A percentile compares a stretch with the other conserved stretches of the same genome.
Evolutionary conservation across 2,329 filamentous ascomycete genomes (phyloP).

Genomic region (Parastagonospora avenae): DNA sequence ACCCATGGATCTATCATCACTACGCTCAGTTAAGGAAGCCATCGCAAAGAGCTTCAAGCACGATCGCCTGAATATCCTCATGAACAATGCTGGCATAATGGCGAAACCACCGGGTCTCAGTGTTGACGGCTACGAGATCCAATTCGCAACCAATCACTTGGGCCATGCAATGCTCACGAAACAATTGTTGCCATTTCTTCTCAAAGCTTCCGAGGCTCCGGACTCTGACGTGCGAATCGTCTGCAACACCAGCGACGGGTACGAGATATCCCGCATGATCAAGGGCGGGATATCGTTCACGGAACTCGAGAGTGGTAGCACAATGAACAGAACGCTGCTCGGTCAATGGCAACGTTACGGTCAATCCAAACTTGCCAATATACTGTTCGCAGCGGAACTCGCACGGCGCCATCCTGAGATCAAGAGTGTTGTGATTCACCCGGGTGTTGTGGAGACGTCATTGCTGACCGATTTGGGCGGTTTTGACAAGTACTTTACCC

Average conservation of each 20-base stretch:
- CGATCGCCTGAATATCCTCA: slow-evolving; percentile 48
- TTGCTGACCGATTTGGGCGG: slow-evolving; percentile 2
- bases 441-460: slow-evolving; percentile 46
- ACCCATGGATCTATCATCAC: background rate
- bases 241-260: slow-evolving; percentile 38
- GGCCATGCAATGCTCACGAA: slow-evolving; percentile 53
- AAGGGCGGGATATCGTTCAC: slow-evolving; percentile 38
- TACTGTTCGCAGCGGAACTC: slow-evolving; percentile 50
- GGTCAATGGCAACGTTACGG: slow-evolving; percentile 47
- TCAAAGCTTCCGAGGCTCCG: slow-evolving; percentile 41
- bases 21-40: background rate
- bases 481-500: slow-evolving; percentile 10
- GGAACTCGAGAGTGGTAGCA: slow-evolving; percentile 27
- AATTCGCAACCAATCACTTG: slow-evolving; percentile 56
- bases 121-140: slow-evolving; percentile 54
- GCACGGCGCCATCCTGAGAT: slow-evolving; percentile 49
- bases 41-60: background rate
- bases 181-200: slow-evolving; percentile 48
- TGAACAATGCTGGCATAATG: slow-evolving; percentile 52
- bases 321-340: slow-evolving; percentile 21
- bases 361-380: slow-evolving; percentile 54
- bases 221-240: slow-evolving; percentile 51
- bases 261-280: slow-evolving; percentile 8
- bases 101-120: slow-evolving; percentile 37
- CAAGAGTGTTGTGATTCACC: slow-evolving; percentile 48